Evolutionary conservation across 805 yeast species (phyloP), one percentile per base, ranked within the genome.

Genomic region (Candida tibetensis): DNA sequence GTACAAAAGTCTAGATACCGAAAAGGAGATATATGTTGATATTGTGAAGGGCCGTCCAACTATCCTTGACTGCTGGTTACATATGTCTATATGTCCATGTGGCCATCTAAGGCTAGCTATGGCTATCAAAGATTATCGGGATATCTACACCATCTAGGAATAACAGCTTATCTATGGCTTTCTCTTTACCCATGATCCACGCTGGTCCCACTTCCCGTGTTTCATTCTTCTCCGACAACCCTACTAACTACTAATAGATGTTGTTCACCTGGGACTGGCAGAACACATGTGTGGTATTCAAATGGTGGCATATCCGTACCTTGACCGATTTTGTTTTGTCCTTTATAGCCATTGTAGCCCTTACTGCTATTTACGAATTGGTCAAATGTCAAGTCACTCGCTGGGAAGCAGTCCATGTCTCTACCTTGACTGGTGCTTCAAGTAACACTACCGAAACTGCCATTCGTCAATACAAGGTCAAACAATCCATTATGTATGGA

Each of bases 221-320:
- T 16, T 27, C 29, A 27, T 27, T 7, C 7, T 16, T 27, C 6
- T 12, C 36, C 17, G 7, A 14, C n/a, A 16, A 32, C 36, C 15
- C 13, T 32, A 28, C 37, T 29, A 33, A 32, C 37, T 19, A 21
- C 5, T 13, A 8, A 60, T 49, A 69, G 43, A 86, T 85, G 93
- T 50, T 82, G 5, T 82, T 86, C 55, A 84, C 89, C 4, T 86
- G 93, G 90, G 78, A 80, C 44, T 82, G 84, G 63, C 64, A 74
- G 36, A 76, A 85, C 54, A 71, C 85, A 4, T 86, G 95, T 55
- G 76, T 86, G 7, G 73, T 86, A 7, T 83, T 82, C 57, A 62
- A 66, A 40, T 82, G 90, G 85, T 86, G 95, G 95, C 91, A 83
- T 48, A 74, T 86, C 37, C 67, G 66, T 33, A 73, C 81, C 1